Evolutionary conservation across 441 rosid species (phyloP).

Genomic region (Gossypium trilobum): DNA sequence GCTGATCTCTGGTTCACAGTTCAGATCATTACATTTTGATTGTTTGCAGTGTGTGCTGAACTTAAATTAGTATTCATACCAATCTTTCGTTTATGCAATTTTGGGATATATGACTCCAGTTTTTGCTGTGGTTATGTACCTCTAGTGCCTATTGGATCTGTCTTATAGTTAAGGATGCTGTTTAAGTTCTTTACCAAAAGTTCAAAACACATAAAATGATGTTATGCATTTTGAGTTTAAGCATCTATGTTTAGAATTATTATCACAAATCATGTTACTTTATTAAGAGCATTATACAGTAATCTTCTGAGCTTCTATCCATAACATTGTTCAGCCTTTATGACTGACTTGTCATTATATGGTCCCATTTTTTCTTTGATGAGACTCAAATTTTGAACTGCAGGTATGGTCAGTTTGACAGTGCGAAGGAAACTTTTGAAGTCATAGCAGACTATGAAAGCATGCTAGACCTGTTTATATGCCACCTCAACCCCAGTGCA

Average conservation of each 20-base stretch:
- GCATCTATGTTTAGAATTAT: not conserved
- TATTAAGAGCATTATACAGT: not conserved
- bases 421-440: conserved; percentile 96
- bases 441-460: conserved; percentile 91
- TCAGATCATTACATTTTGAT: not conserved
- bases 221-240: not conserved
- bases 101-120: not conserved
- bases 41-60: not conserved
- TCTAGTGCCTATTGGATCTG: not conserved
- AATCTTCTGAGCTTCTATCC: not conserved
- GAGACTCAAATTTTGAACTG: conserved; percentile 28
- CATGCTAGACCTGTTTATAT: conserved; percentile 88
- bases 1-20: not conserved
- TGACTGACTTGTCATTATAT: not conserved
- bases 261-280: not conserved
- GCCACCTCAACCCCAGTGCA: conserved; percentile 99
- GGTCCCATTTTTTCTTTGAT: not conserved
- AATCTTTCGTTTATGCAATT: not conserved
- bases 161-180: not conserved
- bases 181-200: not conserved
- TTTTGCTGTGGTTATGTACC: not conserved
- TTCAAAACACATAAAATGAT: not conserved
- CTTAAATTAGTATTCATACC: not conserved
- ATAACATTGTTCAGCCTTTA: not conserved
- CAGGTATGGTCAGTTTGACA: conserved; percentile 94